Evolutionary conservation across 129 eudicot species (phyloP).

Genomic region (Arctium lappa): DNA sequence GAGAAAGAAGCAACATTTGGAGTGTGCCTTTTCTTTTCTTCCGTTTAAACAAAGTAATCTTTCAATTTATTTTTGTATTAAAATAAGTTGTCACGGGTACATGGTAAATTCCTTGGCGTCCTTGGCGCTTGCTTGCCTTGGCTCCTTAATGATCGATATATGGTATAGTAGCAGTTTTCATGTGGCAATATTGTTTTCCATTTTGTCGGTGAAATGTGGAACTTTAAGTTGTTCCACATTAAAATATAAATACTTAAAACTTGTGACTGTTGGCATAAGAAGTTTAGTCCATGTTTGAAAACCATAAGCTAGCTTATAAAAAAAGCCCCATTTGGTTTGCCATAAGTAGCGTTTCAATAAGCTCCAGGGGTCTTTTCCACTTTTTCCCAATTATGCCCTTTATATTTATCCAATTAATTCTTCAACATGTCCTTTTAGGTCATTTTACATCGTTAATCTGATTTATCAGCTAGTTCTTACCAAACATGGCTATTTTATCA

Average conservation of each 20-base stretch:
- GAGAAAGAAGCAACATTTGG: background rate
- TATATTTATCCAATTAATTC: background rate
- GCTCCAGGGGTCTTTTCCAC: background rate
- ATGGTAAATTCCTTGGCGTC: background rate
- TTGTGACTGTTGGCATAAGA: background rate
- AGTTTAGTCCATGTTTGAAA: background rate
- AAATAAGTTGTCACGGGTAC: background rate
- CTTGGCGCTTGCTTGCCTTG: background rate
- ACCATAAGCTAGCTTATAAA: background rate
- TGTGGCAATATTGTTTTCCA: background rate
- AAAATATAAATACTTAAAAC: background rate
- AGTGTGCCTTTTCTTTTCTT: background rate
- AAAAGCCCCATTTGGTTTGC: background rate
- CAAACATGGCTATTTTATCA: no score
- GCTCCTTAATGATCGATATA: background rate
- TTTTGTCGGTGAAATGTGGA: background rate
- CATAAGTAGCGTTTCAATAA: background rate
- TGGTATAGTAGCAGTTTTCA: background rate
- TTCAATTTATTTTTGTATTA: no score
- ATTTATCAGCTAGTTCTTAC: no score
- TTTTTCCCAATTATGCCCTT: background rate
- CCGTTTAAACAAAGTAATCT: background rate
- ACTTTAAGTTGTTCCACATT: background rate
- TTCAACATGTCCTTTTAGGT: background rate
- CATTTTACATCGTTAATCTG: background rate